A percentile compares a stretch with the other conserved stretches of the same genome.
Conservation (phyloP, 2,329 filamentous ascomycete species). For the Daldinia eschscholtzii region DNA sequence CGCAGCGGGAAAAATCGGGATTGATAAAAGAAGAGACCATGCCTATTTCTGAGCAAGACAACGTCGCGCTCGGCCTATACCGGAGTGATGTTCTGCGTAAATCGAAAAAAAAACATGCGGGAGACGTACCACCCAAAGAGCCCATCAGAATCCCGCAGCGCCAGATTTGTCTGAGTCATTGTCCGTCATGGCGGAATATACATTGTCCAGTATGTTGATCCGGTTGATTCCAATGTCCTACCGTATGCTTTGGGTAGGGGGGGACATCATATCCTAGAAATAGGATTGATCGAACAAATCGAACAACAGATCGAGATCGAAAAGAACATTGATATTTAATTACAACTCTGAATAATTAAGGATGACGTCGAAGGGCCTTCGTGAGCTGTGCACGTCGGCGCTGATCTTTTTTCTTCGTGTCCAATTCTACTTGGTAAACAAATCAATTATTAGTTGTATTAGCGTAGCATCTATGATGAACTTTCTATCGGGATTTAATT, state of each 20-base stretch:
- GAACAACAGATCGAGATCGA: too few relatives aligned
- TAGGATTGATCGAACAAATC: not conserved
- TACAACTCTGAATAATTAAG: not conserved
- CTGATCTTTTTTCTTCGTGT: constrained; percentile 19
- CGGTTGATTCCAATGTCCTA: not conserved
- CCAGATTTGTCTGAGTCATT: constrained; percentile 4
- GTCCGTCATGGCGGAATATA: constrained; percentile 7
- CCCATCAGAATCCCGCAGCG: constrained; percentile 2
- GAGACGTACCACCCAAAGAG: constrained; percentile 5
- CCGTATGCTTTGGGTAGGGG: too few relatives aligned
- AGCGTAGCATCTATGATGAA: constrained; percentile 14
- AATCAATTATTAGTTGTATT: not conserved
- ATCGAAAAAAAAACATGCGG: constrained; percentile 26
- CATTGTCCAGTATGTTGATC: not conserved
- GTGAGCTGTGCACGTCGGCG: constrained; percentile 17
- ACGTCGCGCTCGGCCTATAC: constrained; percentile 1
- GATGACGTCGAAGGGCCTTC: constrained; percentile 22
- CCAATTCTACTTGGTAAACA: not conserved
- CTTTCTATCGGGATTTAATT: constrained; percentile 8
- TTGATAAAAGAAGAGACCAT: constrained; percentile 10
- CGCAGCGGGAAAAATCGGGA: constrained; percentile 30
- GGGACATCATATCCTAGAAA: not conserved
- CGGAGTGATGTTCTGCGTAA: constrained; percentile 11
- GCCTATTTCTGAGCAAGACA: constrained; percentile 16
- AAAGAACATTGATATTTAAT: constrained; percentile 3